phyloP scores from a whole-genome alignment of 495 filamentous ascomycete genomes.

The Penicillium chermesinum region DNA sequence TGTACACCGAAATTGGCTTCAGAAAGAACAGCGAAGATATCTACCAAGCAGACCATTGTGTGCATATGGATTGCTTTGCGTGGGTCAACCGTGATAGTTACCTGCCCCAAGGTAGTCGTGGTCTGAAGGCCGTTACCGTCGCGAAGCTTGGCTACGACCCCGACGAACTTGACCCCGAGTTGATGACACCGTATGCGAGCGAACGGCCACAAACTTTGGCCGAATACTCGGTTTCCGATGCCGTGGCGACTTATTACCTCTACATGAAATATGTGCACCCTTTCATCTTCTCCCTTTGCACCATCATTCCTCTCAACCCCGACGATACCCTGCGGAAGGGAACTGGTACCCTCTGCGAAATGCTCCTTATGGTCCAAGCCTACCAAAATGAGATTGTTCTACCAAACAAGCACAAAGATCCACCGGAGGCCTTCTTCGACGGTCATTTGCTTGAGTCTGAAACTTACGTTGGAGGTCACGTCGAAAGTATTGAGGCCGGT shows the following conservation, averaged over 20 bases:
- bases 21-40: slow-evolving; percentile 91
- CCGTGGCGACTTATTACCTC: slow-evolving; percentile 96
- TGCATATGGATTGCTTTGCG: slow-evolving; percentile 97
- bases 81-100: slow-evolving; percentile 99
- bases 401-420: slow-evolving; percentile 92
- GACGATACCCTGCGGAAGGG: slow-evolving; percentile 93
- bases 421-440: slow-evolving; percentile 91
- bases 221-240: slow-evolving; percentile 98
- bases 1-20: slow-evolving; percentile 98
- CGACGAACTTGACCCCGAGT: slow-evolving; percentile 93
- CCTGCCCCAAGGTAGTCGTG: slow-evolving; percentile 92
- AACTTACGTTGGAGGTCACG: slow-evolving; percentile 97
- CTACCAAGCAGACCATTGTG: slow-evolving; percentile 90
- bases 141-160: slow-evolving; percentile 98
- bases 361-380: slow-evolving; percentile 98
- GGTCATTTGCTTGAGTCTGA: slow-evolving; percentile 93
- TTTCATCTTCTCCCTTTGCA: slow-evolving; percentile 98
- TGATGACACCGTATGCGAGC: slow-evolving; percentile 92
- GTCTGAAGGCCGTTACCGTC: slow-evolving; percentile 94
- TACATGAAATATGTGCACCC: slow-evolving; percentile 99
- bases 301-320: slow-evolving; percentile 86
- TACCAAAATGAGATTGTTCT: slow-evolving; percentile 88
- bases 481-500: slow-evolving; percentile 98
- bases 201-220: slow-evolving; percentile 91
- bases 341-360: slow-evolving; percentile 96